A percentile compares a stretch with the other conserved stretches of the same genome.
phyloP scores from a whole-genome alignment of 108 stramenopile species.

The Nannochloropsis gaditana region DNA sequence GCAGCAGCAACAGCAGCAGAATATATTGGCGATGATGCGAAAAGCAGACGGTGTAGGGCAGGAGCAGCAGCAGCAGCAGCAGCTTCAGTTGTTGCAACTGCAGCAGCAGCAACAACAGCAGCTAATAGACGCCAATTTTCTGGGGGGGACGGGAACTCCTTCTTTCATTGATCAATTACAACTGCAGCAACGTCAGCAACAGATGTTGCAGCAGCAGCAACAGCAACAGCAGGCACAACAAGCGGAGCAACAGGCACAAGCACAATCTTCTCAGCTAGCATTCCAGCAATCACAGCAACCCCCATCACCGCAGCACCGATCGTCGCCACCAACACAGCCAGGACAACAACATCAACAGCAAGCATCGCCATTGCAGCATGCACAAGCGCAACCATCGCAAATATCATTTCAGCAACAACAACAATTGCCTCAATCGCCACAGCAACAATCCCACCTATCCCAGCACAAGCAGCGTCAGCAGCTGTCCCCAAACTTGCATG shows the following conservation, averaged over 20 bases:
- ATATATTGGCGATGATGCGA: background rate
- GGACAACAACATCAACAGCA: background rate
- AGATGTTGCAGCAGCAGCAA: background rate
- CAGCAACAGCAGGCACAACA: background rate
- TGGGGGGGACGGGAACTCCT: background rate
- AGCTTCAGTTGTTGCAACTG: background rate
- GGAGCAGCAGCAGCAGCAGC: conserved; percentile 7
- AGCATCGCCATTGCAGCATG: background rate
- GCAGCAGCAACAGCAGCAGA: background rate
- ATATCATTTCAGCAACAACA: background rate
- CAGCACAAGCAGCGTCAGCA: conserved; percentile 29
- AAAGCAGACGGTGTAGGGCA: background rate
- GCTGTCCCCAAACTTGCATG: background rate
- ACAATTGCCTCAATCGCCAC: conserved; percentile 21
- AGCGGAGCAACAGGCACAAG: too few relatives aligned
- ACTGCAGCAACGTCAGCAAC: background rate
- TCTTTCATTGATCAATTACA: background rate
- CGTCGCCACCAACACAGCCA: background rate
- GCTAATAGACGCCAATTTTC: background rate
- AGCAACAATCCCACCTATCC: conserved; percentile 18
- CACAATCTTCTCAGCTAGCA: too few relatives aligned
- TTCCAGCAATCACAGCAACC: background rate
- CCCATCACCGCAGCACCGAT: background rate
- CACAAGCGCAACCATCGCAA: background rate
- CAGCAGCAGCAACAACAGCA: conserved; percentile 15